Conservation (phyloP, 176 grass and related monocot genomes). For the Typha latifolia region DNA sequence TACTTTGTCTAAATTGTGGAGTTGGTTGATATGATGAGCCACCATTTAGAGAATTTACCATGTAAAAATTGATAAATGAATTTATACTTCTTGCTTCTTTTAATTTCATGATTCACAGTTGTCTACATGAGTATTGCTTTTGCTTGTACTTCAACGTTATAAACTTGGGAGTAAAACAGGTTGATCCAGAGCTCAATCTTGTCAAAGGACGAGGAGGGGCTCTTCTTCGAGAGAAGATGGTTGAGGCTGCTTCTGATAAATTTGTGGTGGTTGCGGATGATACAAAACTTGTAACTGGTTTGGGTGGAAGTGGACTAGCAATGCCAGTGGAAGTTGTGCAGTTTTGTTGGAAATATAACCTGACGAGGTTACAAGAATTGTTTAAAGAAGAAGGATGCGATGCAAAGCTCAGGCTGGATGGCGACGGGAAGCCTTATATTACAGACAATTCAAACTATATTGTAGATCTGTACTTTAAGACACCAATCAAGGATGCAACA, state of each 20-base stretch:
- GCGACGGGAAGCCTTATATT: constrained; percentile 63
- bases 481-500: constrained; percentile 75
- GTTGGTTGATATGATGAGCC: neutral
- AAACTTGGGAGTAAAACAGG: constrained; percentile 29
- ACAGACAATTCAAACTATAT: constrained; percentile 55
- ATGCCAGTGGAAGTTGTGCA: constrained; percentile 98
- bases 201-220: constrained; percentile 95
- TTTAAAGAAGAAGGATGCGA: constrained; percentile 76
- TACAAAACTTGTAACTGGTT: constrained; percentile 79
- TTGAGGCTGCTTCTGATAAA: constrained; percentile 78
- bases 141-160: neutral
- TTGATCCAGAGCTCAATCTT: constrained; percentile 92
- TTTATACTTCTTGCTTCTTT: neutral
- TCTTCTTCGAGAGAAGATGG: constrained; percentile 97
- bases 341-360: constrained; percentile 97
- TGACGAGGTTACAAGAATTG: constrained; percentile 58
- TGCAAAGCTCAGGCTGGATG: constrained; percentile 67
- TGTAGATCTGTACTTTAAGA: constrained; percentile 88
- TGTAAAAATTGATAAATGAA: neutral
- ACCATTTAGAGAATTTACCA: neutral
- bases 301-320: constrained; percentile 84
- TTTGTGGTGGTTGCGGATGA: constrained; percentile 82
- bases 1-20: too few species aligned
- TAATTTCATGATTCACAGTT: neutral
- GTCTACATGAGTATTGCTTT: neutral